A percentile compares a stretch with the other conserved stretches of the same genome.
phyloP scores from a whole-genome alignment of 2,329 filamentous ascomycete genomes.

The Blastomyces gilchristii region DNA sequence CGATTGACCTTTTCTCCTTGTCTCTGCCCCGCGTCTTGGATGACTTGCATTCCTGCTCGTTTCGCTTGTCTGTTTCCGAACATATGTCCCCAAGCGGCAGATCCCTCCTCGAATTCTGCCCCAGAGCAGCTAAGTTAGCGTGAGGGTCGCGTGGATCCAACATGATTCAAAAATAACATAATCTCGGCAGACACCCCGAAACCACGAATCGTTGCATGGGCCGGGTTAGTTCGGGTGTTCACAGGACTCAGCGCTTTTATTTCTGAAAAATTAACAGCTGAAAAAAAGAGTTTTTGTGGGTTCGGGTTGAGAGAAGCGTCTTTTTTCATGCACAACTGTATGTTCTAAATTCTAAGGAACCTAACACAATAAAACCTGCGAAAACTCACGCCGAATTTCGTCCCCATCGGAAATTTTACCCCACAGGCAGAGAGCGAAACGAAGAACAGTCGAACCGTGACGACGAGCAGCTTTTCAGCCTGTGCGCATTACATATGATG shows the following conservation, averaged over 20 bases:
- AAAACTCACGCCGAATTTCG: background rate
- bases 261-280: too few relatives aligned
- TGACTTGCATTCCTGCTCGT: background rate
- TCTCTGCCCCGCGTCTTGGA: background rate
- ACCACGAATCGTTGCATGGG: background rate
- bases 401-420: background rate
- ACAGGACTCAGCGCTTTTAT: background rate
- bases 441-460: background rate
- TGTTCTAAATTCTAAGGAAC: too few relatives aligned
- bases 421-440: background rate
- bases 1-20: background rate
- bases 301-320: too few relatives aligned
- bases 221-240: background rate
- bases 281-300: too few relatives aligned
- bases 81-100: background rate
- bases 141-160: constrained; percentile 1
- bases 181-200: background rate
- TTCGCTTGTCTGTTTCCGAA: constrained; percentile 1
- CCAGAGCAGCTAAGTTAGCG: background rate
- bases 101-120: background rate
- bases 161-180: background rate
- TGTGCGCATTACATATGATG: background rate
- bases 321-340: background rate
- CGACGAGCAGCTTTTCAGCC: background rate
- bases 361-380: background rate